A percentile compares a stretch with the other conserved stretches of the same genome.
These are phyloP conservation scores for Tillandsia leiboldiana DNA, from an alignment of 176 grass and related monocot genomes.

Conservation along the genomic window DNA sequence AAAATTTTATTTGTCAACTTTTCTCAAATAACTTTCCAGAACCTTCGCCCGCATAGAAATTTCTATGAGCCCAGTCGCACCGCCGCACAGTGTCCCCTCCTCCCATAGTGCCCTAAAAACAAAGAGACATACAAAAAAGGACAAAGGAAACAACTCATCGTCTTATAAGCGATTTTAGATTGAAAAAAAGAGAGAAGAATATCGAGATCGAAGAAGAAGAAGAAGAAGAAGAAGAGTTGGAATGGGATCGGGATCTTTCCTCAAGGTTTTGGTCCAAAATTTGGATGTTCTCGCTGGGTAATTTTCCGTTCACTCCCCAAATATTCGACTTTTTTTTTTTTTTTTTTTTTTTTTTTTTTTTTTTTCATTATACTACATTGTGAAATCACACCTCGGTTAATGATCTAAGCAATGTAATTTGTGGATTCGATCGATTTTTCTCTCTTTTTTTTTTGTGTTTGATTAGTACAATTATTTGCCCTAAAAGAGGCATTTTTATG, in stretches of 20 bases:
- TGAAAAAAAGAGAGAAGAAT: background rate
- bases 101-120: background rate
- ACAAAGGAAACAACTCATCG: background rate
- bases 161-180: background rate
- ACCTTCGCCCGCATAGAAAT: too few relatives aligned
- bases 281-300: conserved; percentile 30
- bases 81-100: too few relatives aligned
- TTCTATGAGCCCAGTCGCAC: too few relatives aligned
- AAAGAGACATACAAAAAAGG: background rate
- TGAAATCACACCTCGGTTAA: too few relatives aligned
- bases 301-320: background rate
- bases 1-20: too few relatives aligned
- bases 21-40: too few relatives aligned
- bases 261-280: conserved; percentile 20
- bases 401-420: background rate
- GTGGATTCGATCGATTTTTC: background rate
- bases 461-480: background rate
- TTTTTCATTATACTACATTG: background rate
- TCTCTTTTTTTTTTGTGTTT: background rate
- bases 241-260: conserved; percentile 26
- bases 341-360: background rate
- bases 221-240: background rate
- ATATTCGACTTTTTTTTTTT: too few relatives aligned
- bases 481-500: background rate
- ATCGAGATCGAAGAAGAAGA: background rate